Conservation (phyloP, 2,329 filamentous ascomycete genomes). For the Apiospora rasikravindrae region DNA sequence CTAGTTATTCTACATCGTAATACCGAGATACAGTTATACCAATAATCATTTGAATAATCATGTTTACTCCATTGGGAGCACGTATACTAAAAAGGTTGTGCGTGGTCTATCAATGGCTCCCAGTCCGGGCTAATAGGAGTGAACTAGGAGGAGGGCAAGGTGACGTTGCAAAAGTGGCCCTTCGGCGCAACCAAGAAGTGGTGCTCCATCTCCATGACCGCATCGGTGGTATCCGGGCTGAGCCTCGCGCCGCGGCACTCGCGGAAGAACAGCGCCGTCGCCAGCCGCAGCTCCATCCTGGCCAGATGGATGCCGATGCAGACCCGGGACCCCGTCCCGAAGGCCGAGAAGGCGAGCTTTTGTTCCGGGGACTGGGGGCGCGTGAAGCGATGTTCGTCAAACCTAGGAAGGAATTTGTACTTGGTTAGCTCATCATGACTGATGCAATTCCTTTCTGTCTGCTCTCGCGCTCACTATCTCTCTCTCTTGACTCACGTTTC, state of each 20-base stretch:
- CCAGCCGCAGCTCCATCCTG: constrained; percentile 56
- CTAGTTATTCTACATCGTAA: too few species aligned
- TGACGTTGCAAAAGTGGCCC: constrained; percentile 4
- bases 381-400: neutral
- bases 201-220: constrained; percentile 33
- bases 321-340: neutral
- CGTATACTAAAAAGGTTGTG: too few species aligned
- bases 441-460: too few species aligned
- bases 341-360: neutral
- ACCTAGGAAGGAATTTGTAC: too few species aligned
- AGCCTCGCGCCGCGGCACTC: constrained; percentile 35
- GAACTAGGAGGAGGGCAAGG: neutral
- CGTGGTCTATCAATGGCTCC: too few species aligned
- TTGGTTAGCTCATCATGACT: neutral
- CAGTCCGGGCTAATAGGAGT: too few species aligned
- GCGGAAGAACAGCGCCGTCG: constrained; percentile 54
- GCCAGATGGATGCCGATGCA: constrained; percentile 57
- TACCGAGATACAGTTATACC: too few species aligned
- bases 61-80: too few species aligned
- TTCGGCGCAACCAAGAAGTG: neutral
- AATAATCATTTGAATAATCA: too few species aligned
- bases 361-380: neutral
- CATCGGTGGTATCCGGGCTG: constrained; percentile 26
- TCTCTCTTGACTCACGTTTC: neutral
- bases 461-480: too few species aligned